Evolutionary conservation across 192 early-diverging fungal species (phyloP).

Genomic region (Podila minutissima): DNA sequence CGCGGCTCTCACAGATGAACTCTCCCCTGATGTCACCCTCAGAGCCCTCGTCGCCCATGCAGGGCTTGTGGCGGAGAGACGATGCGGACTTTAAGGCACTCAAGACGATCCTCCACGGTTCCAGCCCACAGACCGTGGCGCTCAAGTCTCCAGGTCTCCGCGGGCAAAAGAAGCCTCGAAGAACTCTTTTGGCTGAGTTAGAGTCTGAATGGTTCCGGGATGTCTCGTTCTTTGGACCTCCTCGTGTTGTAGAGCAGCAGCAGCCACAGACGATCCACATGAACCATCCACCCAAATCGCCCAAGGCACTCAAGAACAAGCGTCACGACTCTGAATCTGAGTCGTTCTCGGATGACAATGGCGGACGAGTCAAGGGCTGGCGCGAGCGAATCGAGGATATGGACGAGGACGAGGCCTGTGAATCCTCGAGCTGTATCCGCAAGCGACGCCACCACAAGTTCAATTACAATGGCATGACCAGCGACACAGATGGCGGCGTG

Average conservation of each 20-base stretch:
- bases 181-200: slow-evolving; percentile 59
- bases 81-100: slow-evolving; percentile 43
- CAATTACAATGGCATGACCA: slow-evolving; percentile 13
- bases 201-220: slow-evolving; percentile 61
- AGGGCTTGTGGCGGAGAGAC: slow-evolving; percentile 28
- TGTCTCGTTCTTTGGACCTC: slow-evolving; percentile 40
- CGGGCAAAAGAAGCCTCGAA: slow-evolving; percentile 26
- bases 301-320: slow-evolving; percentile 37
- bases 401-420: slow-evolving; percentile 36
- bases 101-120: slow-evolving; percentile 45
- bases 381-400: slow-evolving; percentile 27
- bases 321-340: slow-evolving; percentile 48
- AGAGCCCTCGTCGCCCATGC: slow-evolving; percentile 34
- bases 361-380: slow-evolving; percentile 48
- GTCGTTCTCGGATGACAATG: slow-evolving; percentile 35
- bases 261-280: slow-evolving; percentile 15
- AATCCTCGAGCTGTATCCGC: slow-evolving; percentile 47
- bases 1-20: slow-evolving; percentile 43
- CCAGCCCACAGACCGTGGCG: slow-evolving; percentile 18
- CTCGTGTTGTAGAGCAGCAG: slow-evolving; percentile 13
- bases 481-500: slow-evolving; percentile 21
- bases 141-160: slow-evolving; percentile 31
- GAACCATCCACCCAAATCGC: slow-evolving; percentile 11
- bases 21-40: slow-evolving; percentile 43
- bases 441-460: slow-evolving; percentile 18